These are phyloP conservation scores for Candida sp. DNA, from an alignment of 1,139 yeast genomes.

Conservation along the genomic window DNA sequence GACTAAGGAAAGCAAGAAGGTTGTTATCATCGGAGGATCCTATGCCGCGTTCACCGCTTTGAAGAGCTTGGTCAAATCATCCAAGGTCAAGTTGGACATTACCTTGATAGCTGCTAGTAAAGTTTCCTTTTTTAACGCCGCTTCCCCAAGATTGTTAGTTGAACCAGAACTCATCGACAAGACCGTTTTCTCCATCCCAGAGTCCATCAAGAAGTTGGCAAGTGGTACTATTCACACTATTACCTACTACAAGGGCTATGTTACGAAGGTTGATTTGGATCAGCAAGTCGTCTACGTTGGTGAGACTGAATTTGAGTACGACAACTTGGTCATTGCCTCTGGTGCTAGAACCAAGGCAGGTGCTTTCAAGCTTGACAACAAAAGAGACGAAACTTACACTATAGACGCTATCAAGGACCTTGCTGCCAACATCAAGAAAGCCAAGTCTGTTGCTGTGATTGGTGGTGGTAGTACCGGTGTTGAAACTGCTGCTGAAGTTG, in stretches of 20 bases:
- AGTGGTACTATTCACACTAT: constrained; percentile 16
- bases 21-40: constrained; percentile 41
- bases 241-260: constrained; percentile 25
- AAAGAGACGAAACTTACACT: constrained; percentile 17
- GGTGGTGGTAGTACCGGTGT: constrained; percentile 51
- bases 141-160: constrained; percentile 35
- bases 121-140: constrained; percentile 22
- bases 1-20: constrained; percentile 9
- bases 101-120: constrained; percentile 22
- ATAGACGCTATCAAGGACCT: constrained; percentile 19
- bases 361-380: constrained; percentile 29
- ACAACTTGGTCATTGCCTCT: constrained; percentile 36
- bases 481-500: constrained; percentile 41
- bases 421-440: constrained; percentile 18
- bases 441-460: constrained; percentile 32
- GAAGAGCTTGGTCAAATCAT: constrained; percentile 17
- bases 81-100: constrained; percentile 15
- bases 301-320: constrained; percentile 22
- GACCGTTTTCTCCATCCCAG: constrained; percentile 21
- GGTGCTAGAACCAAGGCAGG: constrained; percentile 28
- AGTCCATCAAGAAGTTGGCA: constrained; percentile 18
- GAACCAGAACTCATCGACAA: constrained; percentile 25
- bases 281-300: constrained; percentile 11
- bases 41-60: constrained; percentile 34
- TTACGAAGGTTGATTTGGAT: constrained; percentile 25